A percentile compares a stretch with the other conserved stretches of the same genome.
Conservation (phyloP, 306 rosid species). For the Mimosa bimucronata region DNA sequence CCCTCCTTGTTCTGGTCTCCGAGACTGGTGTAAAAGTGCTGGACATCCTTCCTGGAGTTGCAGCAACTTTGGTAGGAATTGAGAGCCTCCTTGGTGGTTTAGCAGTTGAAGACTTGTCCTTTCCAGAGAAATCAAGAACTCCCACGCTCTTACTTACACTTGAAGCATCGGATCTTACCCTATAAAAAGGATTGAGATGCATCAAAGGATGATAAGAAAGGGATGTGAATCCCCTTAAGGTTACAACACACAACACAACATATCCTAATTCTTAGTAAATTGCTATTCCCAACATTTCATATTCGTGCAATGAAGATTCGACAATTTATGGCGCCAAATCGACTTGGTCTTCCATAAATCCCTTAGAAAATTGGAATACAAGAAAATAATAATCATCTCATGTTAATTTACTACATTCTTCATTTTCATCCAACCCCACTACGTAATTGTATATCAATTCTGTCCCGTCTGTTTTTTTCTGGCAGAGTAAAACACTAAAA, state of each 20-base stretch:
- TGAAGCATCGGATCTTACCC: slow-evolving; percentile 54
- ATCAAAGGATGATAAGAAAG: neutral
- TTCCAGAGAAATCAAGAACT: slow-evolving; percentile 78
- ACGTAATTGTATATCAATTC: neutral
- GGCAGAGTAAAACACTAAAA: neutral
- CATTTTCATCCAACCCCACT: neutral
- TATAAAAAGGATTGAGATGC: slow-evolving; percentile 30
- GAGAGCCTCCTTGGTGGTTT: slow-evolving; percentile 93
- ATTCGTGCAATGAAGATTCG: neutral
- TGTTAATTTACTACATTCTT: neutral
- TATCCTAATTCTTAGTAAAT: neutral
- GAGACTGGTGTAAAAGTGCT: slow-evolving; percentile 76
- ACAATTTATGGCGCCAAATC: neutral
- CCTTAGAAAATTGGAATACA: neutral
- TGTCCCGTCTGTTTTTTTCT: neutral
- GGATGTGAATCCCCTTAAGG: too few relatives aligned
- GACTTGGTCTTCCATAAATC: neutral
- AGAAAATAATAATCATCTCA: neutral
- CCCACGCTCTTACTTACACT: slow-evolving; percentile 75
- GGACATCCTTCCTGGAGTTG: slow-evolving; percentile 56
- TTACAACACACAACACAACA: neutral
- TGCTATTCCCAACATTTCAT: neutral
- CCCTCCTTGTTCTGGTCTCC: slow-evolving; percentile 56
- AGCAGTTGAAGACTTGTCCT: slow-evolving; percentile 76
- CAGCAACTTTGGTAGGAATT: slow-evolving; percentile 58